Evolutionary conservation across 2,329 filamentous ascomycete species (phyloP).

Genomic region (Ceratocystis harringtonii): DNA sequence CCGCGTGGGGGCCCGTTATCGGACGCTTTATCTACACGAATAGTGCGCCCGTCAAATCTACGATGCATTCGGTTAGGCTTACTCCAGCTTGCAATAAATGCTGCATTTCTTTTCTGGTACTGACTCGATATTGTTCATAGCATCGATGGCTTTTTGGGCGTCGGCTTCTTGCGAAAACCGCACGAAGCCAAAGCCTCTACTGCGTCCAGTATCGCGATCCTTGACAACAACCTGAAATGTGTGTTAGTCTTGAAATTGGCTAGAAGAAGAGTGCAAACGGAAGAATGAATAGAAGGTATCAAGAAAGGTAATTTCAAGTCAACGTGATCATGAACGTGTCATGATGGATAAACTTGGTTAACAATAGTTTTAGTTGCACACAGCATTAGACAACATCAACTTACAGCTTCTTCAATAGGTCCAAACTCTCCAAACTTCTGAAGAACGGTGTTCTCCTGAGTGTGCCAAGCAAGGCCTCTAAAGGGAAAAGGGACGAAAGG

Average conservation of each 20-base stretch:
- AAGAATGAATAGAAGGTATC: background rate
- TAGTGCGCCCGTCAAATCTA: constrained; percentile 85
- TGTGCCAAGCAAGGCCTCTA: constrained; percentile 97
- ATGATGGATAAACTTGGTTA: background rate
- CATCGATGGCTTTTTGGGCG: constrained; percentile 59
- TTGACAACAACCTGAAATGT: constrained; percentile 74
- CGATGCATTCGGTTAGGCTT: constrained; percentile 8
- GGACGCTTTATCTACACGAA: constrained; percentile 90
- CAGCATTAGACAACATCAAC: constrained; percentile 28
- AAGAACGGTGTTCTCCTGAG: constrained; percentile 72
- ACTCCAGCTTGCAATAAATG: constrained; percentile 2
- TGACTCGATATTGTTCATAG: constrained; percentile 85
- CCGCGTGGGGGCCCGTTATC: constrained; percentile 52
- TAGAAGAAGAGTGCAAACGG: background rate
- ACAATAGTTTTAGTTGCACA: background rate
- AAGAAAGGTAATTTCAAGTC: background rate
- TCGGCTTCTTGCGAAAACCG: constrained; percentile 65
- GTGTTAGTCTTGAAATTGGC: background rate
- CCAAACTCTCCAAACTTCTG: constrained; percentile 90
- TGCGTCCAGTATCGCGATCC: constrained; percentile 90
- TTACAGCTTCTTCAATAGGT: constrained; percentile 83
- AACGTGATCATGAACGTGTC: background rate
- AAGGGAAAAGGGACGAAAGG: background rate
- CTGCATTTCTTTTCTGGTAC: constrained; percentile 22
- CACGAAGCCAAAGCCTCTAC: constrained; percentile 94